Base-by-base conservation (phyloP, 345 rosid genomes). In the Eutrema yunnanense region DNA sequence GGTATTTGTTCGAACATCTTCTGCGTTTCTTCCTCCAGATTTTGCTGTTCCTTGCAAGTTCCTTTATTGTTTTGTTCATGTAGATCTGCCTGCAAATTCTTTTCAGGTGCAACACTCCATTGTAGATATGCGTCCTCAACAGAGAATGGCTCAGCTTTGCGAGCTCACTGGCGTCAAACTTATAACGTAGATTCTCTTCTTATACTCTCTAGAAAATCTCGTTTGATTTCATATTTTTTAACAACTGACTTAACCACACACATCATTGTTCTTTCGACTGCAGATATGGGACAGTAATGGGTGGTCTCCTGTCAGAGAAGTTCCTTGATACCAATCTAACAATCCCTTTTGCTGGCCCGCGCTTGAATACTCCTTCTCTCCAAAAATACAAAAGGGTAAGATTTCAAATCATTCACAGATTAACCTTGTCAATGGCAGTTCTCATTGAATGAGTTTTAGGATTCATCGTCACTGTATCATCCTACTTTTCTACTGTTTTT, bases 121-220 rank as follows among this genome's bases (percentile, higher is more conserved):
- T 74, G 96, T 90, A 50, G 98, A 93, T 62, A 87, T 90, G 97
- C 98, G 97, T 50, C 98, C 97, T 65, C 98, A 89, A 63, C 94
- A 87, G 80, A 87, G 81, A 81, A 93, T 93, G 98, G 91, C 92
- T 57, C 97, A 93, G 85, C 94, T 93, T 59, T 93, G 98, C 68
- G 85, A 84, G 81, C 88, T 85, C 47, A 82, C 97, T 12, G 98
- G 98, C 71, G 94, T 93, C 75, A 89, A 93, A 81, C 96, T 93
- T 65, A 89, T 93, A 73, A 93, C 98, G 97, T 93, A 70, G 59
- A 56, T 8, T 34, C 61, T 56, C 43, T 56, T 56, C 62, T 34
- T 81, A 62, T 73, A 69, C 78, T 62, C 62, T 71, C 65, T 58
- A 0, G 7, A 54, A 38, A 22, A 9, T 41, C 62, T 55, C 6